These are phyloP conservation scores for Talaromyces sp. DNA, from an alignment of 2,329 filamentous ascomycete genomes.

Conservation along the genomic window DNA sequence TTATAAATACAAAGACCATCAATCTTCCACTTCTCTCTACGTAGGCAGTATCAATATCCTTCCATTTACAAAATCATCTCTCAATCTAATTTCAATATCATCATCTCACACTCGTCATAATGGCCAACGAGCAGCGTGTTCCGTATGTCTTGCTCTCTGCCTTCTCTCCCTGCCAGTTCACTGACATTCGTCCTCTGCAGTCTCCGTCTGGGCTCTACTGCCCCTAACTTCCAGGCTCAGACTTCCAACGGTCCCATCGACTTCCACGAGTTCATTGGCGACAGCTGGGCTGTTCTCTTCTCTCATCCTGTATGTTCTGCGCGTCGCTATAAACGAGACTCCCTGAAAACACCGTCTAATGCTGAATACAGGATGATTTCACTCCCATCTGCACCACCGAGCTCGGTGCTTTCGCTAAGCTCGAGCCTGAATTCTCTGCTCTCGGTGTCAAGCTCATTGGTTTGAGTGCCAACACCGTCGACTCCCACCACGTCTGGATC, in stretches of 20 bases:
- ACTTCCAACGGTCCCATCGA: slow-evolving; percentile 62
- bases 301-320: slow-evolving; percentile 51
- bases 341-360: background rate
- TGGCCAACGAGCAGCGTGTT: slow-evolving; percentile 38
- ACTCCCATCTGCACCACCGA: slow-evolving; percentile 95
- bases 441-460: slow-evolving; percentile 88
- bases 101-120: slow-evolving; percentile 19
- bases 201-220: slow-evolving; percentile 61
- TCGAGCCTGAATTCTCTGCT: slow-evolving; percentile 81
- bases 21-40: slow-evolving; percentile 9
- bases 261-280: slow-evolving; percentile 67
- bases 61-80: background rate
- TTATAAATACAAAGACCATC: slow-evolving; percentile 12
- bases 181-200: slow-evolving; percentile 28
- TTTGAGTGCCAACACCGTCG: slow-evolving; percentile 75
- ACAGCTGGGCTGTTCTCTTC: slow-evolving; percentile 67
- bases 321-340: background rate
- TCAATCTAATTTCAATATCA: background rate
- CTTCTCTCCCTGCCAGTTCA: background rate
- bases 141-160: slow-evolving; percentile 34
- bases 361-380: slow-evolving; percentile 56
- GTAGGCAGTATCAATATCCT: background rate
- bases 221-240: slow-evolving; percentile 65
- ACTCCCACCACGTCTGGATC: slow-evolving; percentile 83
- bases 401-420: slow-evolving; percentile 85